A percentile compares a stretch with the other conserved stretches of the same genome.
Evolutionary conservation across 1,139 yeast genomes (phyloP).

Genomic region (Zygotorulaspora mrakii): DNA sequence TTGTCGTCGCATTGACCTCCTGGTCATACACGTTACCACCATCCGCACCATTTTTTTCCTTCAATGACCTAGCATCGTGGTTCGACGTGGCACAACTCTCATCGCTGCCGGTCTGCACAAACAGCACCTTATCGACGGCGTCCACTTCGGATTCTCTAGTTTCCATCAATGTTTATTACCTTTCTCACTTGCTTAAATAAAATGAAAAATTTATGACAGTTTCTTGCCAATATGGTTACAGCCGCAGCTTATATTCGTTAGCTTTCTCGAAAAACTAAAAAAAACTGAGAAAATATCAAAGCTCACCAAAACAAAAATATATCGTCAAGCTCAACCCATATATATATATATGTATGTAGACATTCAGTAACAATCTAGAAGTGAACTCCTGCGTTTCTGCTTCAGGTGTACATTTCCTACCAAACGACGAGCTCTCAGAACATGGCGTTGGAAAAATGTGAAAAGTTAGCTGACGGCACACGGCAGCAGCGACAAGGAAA

Average conservation of each 20-base stretch:
- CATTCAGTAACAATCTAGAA: too few species aligned
- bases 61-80: constrained; percentile 4
- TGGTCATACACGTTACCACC: constrained; percentile 16
- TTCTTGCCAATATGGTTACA: not conserved
- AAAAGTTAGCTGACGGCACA: constrained; percentile 3
- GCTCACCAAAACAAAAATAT: too few species aligned
- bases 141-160: constrained; percentile 10
- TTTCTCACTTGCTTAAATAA: too few species aligned
- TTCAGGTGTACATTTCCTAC: not conserved
- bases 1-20: constrained; percentile 26
- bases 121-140: constrained; percentile 17
- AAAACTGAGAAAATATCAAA: too few species aligned
- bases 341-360: too few species aligned
- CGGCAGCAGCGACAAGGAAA: constrained; percentile 1
- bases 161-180: constrained; percentile 1
- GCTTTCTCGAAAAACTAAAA: not conserved
- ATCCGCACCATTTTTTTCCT: constrained; percentile 14
- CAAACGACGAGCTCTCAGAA: constrained; percentile 2
- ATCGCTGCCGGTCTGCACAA: constrained; percentile 9
- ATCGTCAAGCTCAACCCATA: too few species aligned
- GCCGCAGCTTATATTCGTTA: constrained; percentile 1
- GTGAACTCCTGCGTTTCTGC: too few species aligned
- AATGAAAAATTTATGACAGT: constrained; percentile 4
- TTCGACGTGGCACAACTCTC: constrained; percentile 1
- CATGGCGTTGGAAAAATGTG: not conserved